A percentile compares a stretch with the other conserved stretches of the same genome.
Conservation (phyloP, 371 early-diverging fungal genomes). For the Nematocida displodere region DNA sequence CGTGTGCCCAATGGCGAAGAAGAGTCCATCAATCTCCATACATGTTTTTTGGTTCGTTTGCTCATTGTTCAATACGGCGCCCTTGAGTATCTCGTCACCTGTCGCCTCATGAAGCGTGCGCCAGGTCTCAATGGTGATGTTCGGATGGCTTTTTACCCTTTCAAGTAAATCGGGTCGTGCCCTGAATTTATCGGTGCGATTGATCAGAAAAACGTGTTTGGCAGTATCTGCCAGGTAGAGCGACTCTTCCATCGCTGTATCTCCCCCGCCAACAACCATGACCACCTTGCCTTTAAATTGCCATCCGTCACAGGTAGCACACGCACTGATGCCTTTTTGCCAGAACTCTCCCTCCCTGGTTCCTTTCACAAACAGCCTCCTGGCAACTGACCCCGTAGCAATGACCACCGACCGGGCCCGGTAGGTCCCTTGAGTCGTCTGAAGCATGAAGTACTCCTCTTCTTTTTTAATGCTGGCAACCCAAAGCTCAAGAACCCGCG, state of each 20-base stretch:
- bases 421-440: slow-evolving; percentile 65
- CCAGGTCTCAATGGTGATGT: slow-evolving; percentile 83
- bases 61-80: slow-evolving; percentile 53
- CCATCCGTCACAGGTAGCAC: slow-evolving; percentile 97
- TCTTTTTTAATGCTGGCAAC: slow-evolving; percentile 53
- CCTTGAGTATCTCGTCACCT: slow-evolving; percentile 67
- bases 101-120: slow-evolving; percentile 72
- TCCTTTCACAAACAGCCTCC: slow-evolving; percentile 69
- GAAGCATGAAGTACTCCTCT: slow-evolving; percentile 49
- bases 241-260: slow-evolving; percentile 95
- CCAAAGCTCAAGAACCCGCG: slow-evolving; percentile 68
- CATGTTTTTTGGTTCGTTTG: slow-evolving; percentile 65
- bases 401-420: slow-evolving; percentile 76
- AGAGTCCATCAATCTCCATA: slow-evolving; percentile 77
- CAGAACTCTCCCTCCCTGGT: slow-evolving; percentile 75
- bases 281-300: slow-evolving; percentile 80
- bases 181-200: slow-evolving; percentile 85
- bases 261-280: slow-evolving; percentile 91
- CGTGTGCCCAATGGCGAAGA: slow-evolving; percentile 94
- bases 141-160: slow-evolving; percentile 72
- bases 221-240: slow-evolving; percentile 81
- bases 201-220: slow-evolving; percentile 79
- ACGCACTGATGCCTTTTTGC: slow-evolving; percentile 92
- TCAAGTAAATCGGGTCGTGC: slow-evolving; percentile 88
- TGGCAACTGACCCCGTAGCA: slow-evolving; percentile 95